These are phyloP conservation scores for Friedmanniomyces endolithicus DNA, from an alignment of 495 filamentous ascomycete genomes.

Conservation along the genomic window DNA sequence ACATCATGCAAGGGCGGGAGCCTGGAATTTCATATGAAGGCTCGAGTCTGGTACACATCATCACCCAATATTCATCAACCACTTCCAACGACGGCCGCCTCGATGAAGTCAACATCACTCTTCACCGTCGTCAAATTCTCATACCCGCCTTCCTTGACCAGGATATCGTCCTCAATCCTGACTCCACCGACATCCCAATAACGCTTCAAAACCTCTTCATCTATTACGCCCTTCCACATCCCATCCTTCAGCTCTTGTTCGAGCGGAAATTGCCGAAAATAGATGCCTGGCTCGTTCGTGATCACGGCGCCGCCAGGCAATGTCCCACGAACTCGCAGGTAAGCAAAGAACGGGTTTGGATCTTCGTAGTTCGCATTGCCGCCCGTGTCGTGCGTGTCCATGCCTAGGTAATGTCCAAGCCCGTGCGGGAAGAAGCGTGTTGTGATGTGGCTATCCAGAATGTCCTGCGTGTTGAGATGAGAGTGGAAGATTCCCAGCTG, in stretches of 20 bases:
- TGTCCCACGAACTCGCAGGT: conserved; percentile 66
- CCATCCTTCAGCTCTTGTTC: conserved; percentile 62
- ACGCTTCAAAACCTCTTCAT: conserved; percentile 56
- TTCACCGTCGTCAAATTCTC: conserved; percentile 69
- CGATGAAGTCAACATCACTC: conserved; percentile 62
- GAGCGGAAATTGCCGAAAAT: conserved; percentile 91
- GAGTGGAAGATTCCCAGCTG: conserved; percentile 63
- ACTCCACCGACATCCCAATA: conserved; percentile 91
- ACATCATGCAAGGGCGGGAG: no score
- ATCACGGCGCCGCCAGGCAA: conserved; percentile 68
- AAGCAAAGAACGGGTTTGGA: conserved; percentile 69
- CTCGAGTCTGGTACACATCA: no score
- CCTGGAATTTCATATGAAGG: no score
- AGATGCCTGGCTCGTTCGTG: conserved; percentile 86
- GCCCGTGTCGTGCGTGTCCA: conserved; percentile 91
- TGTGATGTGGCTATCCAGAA: conserved; percentile 61
- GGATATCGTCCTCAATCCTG: conserved; percentile 61
- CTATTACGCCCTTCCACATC: conserved; percentile 59
- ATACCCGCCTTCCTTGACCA: conserved; percentile 62
- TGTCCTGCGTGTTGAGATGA: conserved; percentile 45
- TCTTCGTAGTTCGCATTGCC: conserved; percentile 80
- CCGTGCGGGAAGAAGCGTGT: conserved; percentile 89
- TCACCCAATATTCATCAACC: background rate
- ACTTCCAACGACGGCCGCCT: conserved; percentile 24
- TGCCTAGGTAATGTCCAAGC: conserved; percentile 79